Percentiles rank a stretch among this genome's conserved stretches.
Evolutionary conservation across 78 protist species (phyloP).

Genomic region (Dictyostelium capitatum): DNA sequence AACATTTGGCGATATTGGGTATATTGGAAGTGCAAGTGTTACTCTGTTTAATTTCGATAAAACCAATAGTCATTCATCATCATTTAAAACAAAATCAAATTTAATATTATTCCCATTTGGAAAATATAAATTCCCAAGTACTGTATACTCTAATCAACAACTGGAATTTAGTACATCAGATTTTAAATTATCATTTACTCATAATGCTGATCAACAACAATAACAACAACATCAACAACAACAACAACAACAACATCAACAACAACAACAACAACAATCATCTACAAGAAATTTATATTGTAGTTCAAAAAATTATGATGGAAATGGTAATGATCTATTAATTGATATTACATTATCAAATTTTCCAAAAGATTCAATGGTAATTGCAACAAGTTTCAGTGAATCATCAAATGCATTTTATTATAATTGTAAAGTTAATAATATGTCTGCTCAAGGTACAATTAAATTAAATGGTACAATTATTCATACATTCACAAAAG

Average conservation of each 20-base stretch:
- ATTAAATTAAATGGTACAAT: not conserved
- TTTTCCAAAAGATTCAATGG: slow-evolving; percentile 11
- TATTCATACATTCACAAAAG: not conserved
- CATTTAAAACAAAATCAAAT: not conserved
- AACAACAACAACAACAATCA: not conserved
- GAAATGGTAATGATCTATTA: not conserved
- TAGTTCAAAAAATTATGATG: not conserved
- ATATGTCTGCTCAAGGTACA: slow-evolving; percentile 12
- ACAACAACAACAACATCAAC: too few species aligned
- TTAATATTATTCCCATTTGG: not conserved
- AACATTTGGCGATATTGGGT: slow-evolving; percentile 21
- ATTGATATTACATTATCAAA: not conserved
- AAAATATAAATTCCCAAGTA: not conserved
- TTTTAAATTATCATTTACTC: not conserved
- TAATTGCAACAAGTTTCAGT: not conserved
- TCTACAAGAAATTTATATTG: not conserved
- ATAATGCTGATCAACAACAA: not conserved
- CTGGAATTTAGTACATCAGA: not conserved
- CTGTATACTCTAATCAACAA: not conserved
- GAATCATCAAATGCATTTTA: not conserved
- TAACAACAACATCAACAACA: too few species aligned
- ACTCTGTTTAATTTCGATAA: slow-evolving; percentile 11
- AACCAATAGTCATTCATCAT: not conserved
- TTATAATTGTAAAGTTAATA: slow-evolving; percentile 15
- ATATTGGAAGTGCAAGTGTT: slow-evolving; percentile 12